Conservation (phyloP, 1,139 yeast genomes). For the Suhomyces yuchorum region DNA sequence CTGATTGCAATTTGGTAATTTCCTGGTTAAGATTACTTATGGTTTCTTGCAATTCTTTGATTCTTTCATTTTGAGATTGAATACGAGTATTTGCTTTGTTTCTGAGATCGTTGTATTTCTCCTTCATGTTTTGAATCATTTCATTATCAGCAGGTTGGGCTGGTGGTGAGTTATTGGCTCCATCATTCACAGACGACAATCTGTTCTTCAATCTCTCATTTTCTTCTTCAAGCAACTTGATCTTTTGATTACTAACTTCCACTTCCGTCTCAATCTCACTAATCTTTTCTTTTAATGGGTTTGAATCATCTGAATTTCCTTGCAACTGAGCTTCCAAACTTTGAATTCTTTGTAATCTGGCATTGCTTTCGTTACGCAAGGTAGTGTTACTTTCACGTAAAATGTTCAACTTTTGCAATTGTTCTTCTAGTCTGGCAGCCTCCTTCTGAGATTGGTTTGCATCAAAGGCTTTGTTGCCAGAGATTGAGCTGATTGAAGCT, state of each 20-base stretch:
- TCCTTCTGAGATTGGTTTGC: constrained; percentile 46
- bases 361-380: constrained; percentile 56
- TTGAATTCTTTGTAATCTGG: constrained; percentile 26
- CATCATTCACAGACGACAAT: constrained; percentile 13
- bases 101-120: constrained; percentile 33
- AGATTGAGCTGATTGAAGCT: constrained; percentile 8
- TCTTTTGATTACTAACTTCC: constrained; percentile 36
- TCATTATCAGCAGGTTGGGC: constrained; percentile 18
- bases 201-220: constrained; percentile 33
- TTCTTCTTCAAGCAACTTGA: constrained; percentile 41
- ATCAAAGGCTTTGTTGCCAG: constrained; percentile 21
- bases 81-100: constrained; percentile 28
- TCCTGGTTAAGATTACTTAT: constrained; percentile 21
- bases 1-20: constrained; percentile 13
- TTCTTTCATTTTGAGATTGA: constrained; percentile 27
- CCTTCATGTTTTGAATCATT: constrained; percentile 28
- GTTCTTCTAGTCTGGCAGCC: constrained; percentile 57
- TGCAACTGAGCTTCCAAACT: constrained; percentile 27
- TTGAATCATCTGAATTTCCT: constrained; percentile 20
- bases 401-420: constrained; percentile 67
- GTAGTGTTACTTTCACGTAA: constrained; percentile 74
- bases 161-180: background rate
- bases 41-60: constrained; percentile 25
- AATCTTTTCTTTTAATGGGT: constrained; percentile 25
- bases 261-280: constrained; percentile 27